Evolutionary conservation across 129 eudicot genomes (phyloP), one percentile per base, ranked within the genome.

Genomic region (Chrysanthemum seticuspe): DNA sequence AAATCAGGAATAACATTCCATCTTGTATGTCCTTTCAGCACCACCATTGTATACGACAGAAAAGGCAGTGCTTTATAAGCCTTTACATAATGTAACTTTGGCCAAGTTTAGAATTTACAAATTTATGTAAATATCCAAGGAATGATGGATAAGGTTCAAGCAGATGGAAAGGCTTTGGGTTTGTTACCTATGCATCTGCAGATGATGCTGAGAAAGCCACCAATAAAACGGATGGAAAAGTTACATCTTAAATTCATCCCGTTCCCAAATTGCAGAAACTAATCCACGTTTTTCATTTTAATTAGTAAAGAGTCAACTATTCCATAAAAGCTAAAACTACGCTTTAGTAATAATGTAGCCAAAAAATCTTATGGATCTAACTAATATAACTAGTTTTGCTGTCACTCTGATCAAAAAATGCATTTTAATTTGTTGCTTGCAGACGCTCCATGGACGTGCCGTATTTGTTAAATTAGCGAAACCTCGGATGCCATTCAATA

Each of bases 141-240:
- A 60, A 84, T 89, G 74, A 85, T 81, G 85, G 96, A 92, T 74
- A 85, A 80, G 83, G 89, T 25, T 86, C 96, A 4, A 84, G 84
- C 68, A 74, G 89, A 81, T 88, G 96, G 47, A 92, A 92, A 80
- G 97, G 97, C 55, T 92, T 88, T 51, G 97, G 97, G 60, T 92
- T 92, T 44, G 84, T 92, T 53, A 92, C 97, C 2, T 92, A 75
- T 83, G 96, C 97, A 81, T 89, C 97, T 8, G 82, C 75, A 73
- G 91, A 87, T 49, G 96, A 89, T 76, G 97, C 96, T 11, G 82
- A 87, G 65, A 89, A 89, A 66, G 97, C 97, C 76, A 73, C 85
- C 45, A 34, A 78, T 49, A 96, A 87, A 75, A 89, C 87, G 97
- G 84, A 87, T 16, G 96, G 91, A 80, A 87, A 89, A 84, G 97